A percentile compares a stretch with the other conserved stretches of the same genome.
phyloP scores from a whole-genome alignment of 176 grass and related monocot species.

The Phyllostachys edulis region DNA sequence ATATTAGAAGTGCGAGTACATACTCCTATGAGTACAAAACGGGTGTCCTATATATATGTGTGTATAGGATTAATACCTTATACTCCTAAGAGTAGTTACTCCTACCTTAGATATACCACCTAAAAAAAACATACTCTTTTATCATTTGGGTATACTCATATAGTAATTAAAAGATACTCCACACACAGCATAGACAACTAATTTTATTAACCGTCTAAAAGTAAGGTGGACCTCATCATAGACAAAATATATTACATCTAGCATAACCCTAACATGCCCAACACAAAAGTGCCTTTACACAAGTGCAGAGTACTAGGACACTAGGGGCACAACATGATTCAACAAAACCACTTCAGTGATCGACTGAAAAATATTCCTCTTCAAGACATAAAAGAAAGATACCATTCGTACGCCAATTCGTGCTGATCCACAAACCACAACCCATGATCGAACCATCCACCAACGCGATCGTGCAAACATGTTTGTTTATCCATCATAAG shows the following conservation, averaged over 20 bases:
- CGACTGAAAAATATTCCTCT: slow-evolving; percentile 4
- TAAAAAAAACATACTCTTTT: too few relatives aligned
- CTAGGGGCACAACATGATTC: slow-evolving; percentile 26
- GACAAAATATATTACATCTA: background rate
- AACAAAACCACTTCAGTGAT: slow-evolving; percentile 31
- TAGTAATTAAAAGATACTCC: too few relatives aligned
- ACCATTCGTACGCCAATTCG: background rate
- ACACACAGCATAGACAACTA: too few relatives aligned
- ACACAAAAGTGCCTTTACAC: slow-evolving; percentile 21
- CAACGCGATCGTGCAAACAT: background rate
- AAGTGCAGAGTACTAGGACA: slow-evolving; percentile 17
- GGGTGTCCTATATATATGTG: too few relatives aligned
- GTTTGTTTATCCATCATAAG: background rate
- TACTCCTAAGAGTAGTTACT: too few relatives aligned
- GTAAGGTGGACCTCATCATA: background rate
- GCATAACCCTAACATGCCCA: slow-evolving; percentile 17
- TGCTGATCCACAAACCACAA: slow-evolving; percentile 8
- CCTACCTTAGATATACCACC: too few relatives aligned
- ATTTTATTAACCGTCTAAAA: background rate
- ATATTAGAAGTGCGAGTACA: too few relatives aligned
- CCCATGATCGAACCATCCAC: slow-evolving; percentile 31
- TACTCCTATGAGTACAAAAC: too few relatives aligned
- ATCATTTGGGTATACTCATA: too few relatives aligned
- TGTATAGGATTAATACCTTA: too few relatives aligned
- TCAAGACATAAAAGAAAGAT: slow-evolving; percentile 23